Conservation (phyloP, 768 basidiomycete genomes). For the Pleurotus platypus region DNA sequence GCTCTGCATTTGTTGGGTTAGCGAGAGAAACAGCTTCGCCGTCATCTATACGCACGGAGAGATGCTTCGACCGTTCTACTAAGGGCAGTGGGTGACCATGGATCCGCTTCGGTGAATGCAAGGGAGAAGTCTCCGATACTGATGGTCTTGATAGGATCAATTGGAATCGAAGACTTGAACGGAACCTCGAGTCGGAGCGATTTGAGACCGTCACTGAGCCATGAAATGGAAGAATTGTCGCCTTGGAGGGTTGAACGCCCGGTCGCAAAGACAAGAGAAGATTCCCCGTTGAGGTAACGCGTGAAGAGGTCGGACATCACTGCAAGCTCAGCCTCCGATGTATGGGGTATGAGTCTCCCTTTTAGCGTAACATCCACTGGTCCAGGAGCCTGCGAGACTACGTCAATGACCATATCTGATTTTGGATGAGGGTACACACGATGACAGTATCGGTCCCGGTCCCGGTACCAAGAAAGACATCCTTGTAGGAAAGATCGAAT, state of each 20-base stretch:
- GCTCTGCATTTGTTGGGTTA: slow-evolving; percentile 29
- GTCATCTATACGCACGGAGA: slow-evolving; percentile 36
- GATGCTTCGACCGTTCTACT: slow-evolving; percentile 58
- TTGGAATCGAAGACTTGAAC: slow-evolving; percentile 45
- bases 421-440: slow-evolving; percentile 28
- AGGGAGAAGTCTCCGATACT: slow-evolving; percentile 58
- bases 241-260: slow-evolving; percentile 56
- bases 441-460: slow-evolving; percentile 47
- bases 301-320: slow-evolving; percentile 64
- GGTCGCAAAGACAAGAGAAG: slow-evolving; percentile 53
- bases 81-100: slow-evolving; percentile 56
- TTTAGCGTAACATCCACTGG: slow-evolving; percentile 54
- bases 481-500: slow-evolving; percentile 58
- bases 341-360: slow-evolving; percentile 56
- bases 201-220: slow-evolving; percentile 62
- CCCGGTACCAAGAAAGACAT: slow-evolving; percentile 54
- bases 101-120: slow-evolving; percentile 44
- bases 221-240: slow-evolving; percentile 56
- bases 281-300: slow-evolving; percentile 63
- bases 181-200: slow-evolving; percentile 60
- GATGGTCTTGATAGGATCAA: slow-evolving; percentile 65
- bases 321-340: slow-evolving; percentile 37
- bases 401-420: slow-evolving; percentile 2
- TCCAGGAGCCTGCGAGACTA: slow-evolving; percentile 39
- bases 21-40: background rate